Base-by-base conservation (phyloP, 768 basidiomycete species). In the Boletus sp. region DNA sequence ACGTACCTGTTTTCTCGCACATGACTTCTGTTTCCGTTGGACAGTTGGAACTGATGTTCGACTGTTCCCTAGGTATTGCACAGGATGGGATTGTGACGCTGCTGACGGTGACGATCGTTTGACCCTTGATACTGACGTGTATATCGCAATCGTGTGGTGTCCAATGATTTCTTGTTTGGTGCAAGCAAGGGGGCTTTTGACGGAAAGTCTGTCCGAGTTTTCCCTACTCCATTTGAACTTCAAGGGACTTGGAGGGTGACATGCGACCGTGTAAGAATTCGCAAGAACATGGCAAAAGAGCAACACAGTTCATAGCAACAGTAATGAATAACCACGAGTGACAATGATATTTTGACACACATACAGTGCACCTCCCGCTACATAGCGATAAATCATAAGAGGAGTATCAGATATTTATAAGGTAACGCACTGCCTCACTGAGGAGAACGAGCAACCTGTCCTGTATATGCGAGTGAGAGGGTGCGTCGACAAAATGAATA, bases 11-110 rank as follows among this genome's bases (percentile, higher is more conserved):
- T 17, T 8, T 33, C 30, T n/a, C 10, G 30, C 5, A 42, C 41
- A 42, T 42, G 9, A 14, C 14, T 37, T 37, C 15, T 37, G 15
- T 39, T 39, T 39, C 17, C 7, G 17, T 39, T 39, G 15, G 37
- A 15, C 3, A 15, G n/a, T 9, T 39, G n/a, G 39, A 7, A 0
- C n/a, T 42, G 11, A 42, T 42, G 41, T 4, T 18, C 5, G 18
- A 42, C 18, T 18, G 41, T 20, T 42, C 10, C 11, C n/a, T 42
- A 84, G 85, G 75, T 30, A 88, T 86, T 51, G 78, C 85, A 4
- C 78, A 78, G 36, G 85, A 86, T 63, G 85, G 85, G 44, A 74
- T 80, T 35, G 79, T 82, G 15, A 77, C 77, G 1, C 63, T 86
- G 20, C 70, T 87, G 52, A 86, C 82, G 2, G 80, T 86, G 18